These are phyloP conservation scores for Blastobotrys malaysiensis DNA, from an alignment of 1,139 yeast species.

Conservation along the genomic window DNA sequence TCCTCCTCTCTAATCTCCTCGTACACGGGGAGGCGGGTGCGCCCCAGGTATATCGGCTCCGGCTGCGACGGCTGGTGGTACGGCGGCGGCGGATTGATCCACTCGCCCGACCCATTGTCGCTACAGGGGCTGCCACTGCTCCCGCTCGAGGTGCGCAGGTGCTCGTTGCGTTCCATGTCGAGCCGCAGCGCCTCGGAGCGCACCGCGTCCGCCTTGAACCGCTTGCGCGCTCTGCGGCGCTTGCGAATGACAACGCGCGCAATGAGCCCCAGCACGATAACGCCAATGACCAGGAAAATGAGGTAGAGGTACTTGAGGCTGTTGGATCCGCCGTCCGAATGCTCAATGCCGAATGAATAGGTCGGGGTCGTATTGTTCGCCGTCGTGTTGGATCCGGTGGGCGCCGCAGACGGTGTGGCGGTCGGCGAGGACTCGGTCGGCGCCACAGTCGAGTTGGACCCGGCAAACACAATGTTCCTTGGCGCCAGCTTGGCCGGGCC, in stretches of 20 bases:
- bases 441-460: not conserved
- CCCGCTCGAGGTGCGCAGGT: conserved; percentile 1
- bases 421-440: not conserved
- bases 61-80: conserved; percentile 1
- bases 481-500: not conserved
- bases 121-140: not conserved
- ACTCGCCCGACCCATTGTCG: not conserved
- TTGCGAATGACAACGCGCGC: conserved; percentile 22
- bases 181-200: conserved; percentile 25
- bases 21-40: not conserved
- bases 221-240: conserved; percentile 20
- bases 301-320: conserved; percentile 24
- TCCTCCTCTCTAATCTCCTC: conserved; percentile 1
- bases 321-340: conserved; percentile 10
- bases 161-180: conserved; percentile 21
- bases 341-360: conserved; percentile 12
- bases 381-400: not conserved
- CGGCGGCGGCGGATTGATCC: conserved; percentile 4
- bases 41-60: not conserved
- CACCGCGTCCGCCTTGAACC: conserved; percentile 17
- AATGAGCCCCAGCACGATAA: conserved; percentile 23
- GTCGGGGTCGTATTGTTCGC: conserved; percentile 12
- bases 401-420: not conserved
- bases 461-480: not conserved
- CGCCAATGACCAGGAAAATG: conserved; percentile 24